These are phyloP conservation scores for Ulota crispa DNA, from an alignment of 225 moss, liverwort and hornwort genomes.

Conservation along the genomic window DNA sequence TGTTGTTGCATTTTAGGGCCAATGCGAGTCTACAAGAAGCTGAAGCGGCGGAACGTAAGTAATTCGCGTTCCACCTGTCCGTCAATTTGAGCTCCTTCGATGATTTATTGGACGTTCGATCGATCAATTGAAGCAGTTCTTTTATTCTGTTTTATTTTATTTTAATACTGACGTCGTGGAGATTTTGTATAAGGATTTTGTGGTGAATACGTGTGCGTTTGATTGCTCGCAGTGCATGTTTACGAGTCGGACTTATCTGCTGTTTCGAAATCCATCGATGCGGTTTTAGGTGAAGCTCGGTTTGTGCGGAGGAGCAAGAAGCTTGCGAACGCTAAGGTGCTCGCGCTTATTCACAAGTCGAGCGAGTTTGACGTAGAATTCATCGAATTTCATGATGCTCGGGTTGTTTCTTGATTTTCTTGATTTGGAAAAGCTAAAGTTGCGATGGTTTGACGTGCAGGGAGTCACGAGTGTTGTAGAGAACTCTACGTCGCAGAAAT, in stretches of 20 bases:
- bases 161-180: not conserved
- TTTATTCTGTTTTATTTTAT: too few relatives aligned
- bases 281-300: constrained; percentile 44
- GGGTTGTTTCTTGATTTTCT: not conserved
- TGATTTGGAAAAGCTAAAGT: not conserved
- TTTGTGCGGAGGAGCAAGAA: constrained; percentile 26
- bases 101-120: not conserved
- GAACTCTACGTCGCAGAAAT: constrained; percentile 17
- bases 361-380: not conserved
- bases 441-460: constrained; percentile 15
- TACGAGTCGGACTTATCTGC: constrained; percentile 38
- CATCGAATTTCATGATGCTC: not conserved
- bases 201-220: not conserved
- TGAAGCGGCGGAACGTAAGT: constrained; percentile 28
- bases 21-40: constrained; percentile 14
- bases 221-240: constrained; percentile 25
- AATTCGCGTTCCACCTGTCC: not conserved
- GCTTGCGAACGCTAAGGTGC: constrained; percentile 31
- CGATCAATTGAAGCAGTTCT: too few relatives aligned
- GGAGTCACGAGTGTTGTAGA: not conserved
- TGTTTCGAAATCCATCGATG: constrained; percentile 46
- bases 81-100: not conserved
- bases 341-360: not conserved
- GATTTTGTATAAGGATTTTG: not conserved
- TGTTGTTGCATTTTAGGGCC: constrained; percentile 9